Base-by-base conservation (phyloP, 2,329 filamentous ascomycete species). In the Pestalotiopsis sp. region DNA sequence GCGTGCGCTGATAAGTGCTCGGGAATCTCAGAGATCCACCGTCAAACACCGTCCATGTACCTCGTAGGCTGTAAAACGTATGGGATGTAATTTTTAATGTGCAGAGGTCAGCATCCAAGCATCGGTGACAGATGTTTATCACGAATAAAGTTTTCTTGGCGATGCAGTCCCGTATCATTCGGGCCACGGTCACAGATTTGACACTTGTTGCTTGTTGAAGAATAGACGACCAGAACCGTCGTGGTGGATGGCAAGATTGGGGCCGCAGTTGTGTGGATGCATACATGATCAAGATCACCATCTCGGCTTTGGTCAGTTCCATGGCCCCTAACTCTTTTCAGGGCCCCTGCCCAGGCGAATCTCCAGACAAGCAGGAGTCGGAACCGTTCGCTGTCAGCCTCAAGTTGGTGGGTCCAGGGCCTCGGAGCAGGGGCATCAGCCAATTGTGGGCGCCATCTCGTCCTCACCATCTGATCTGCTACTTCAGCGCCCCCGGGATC, bases 351-450 rank as follows among this genome's bases (percentile, higher is more conserved):
- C n/a, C 61, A 64, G 38, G 38, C 36, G 13, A 64, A 64, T 64
- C 59, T 62, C 38, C 61, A 64, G 36, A 64, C 61, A 64, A 23
- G 38, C 38, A 64, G 61, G 61, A 52, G 61, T 64, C 20, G n/a
- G 38, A 49, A n/a, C 61, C 61, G 61, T 64, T 52, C 38, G 41
- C 38, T 64, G 61, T 64, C 61, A 64, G 61, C 63, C 49, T 66
- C 63, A 66, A 58, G 63, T 56, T 56, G 63, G 63, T 66, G 63
- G 63, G 63, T 23, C 63, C 25, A 45, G 63, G 63, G 49, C 63
- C 31, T 6, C 45, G 13, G 52, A 12, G 23, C 63, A 58, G 49
- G 63, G 63, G 12, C 25, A 23, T 20, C 20, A 38, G 20, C 63
- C 63, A 66, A 66, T 66, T 7, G 20, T 7, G 12, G 63, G 13